These are phyloP conservation scores for Physaria fendleri DNA, from an alignment of 345 rosid species.

Conservation along the genomic window DNA sequence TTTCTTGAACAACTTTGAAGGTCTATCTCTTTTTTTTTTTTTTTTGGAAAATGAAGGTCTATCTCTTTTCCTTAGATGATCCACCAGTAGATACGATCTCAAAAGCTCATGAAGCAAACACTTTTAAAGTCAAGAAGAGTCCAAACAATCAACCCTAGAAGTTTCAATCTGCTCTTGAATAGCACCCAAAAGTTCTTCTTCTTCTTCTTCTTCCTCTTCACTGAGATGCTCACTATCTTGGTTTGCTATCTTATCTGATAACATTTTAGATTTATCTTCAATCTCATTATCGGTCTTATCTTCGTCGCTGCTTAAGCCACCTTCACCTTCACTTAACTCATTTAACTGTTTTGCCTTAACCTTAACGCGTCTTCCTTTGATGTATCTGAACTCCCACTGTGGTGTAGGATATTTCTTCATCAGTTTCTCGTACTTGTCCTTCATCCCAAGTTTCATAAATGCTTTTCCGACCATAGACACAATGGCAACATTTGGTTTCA, in stretches of 20 bases:
- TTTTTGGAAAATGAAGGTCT: too few relatives aligned
- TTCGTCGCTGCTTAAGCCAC: constrained; percentile 17
- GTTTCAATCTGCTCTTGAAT: constrained; percentile 5
- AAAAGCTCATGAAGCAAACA: constrained; percentile 3
- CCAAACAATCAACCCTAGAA: constrained; percentile 14
- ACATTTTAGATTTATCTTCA: constrained; percentile 7
- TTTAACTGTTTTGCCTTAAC: constrained; percentile 42
- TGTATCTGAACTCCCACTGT: constrained; percentile 62
- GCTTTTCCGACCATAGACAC: constrained; percentile 69
- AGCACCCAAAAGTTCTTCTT: neutral
- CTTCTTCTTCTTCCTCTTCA: constrained; percentile 19
- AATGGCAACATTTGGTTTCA: constrained; percentile 52
- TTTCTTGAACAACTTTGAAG: neutral
- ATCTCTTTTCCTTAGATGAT: neutral
- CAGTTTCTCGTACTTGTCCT: constrained; percentile 62
- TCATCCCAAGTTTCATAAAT: constrained; percentile 59
- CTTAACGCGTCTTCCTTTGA: constrained; percentile 80
- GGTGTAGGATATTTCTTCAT: constrained; percentile 77
- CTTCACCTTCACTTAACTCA: constrained; percentile 28
- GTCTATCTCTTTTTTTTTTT: neutral
- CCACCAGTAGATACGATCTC: neutral
- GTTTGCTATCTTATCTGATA: neutral
- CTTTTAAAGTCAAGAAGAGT: constrained; percentile 10
- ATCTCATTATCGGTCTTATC: neutral
- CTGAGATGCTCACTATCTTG: constrained; percentile 17